Evolutionary conservation across 2,329 filamentous ascomycete genomes (phyloP).

Genomic region (Trichoderma simmonsii): DNA sequence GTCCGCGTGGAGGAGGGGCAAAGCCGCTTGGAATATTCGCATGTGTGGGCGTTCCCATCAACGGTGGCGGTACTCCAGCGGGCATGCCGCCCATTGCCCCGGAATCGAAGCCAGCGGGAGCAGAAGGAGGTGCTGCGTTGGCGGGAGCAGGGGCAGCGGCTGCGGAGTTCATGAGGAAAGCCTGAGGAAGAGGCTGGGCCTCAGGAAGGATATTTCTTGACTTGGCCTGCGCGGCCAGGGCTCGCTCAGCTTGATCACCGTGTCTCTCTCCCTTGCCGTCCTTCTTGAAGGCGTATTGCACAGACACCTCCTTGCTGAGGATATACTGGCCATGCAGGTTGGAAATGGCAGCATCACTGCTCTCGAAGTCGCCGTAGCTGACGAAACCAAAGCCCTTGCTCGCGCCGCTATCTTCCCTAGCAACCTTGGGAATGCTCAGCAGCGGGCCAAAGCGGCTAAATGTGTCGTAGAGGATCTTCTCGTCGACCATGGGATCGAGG

Average conservation of each 20-base stretch:
- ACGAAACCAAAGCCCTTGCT: slow-evolving; percentile 97
- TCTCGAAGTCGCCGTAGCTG: slow-evolving; percentile 88
- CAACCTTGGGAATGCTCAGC: slow-evolving; percentile 82
- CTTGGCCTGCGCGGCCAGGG: slow-evolving; percentile 87
- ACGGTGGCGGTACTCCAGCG: slow-evolving; percentile 26
- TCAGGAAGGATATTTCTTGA: slow-evolving; percentile 89
- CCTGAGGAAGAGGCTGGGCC: slow-evolving; percentile 70
- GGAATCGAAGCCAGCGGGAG: slow-evolving; percentile 36
- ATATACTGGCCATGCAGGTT: slow-evolving; percentile 97
- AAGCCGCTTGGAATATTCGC: slow-evolving; percentile 38
- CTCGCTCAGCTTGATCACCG: slow-evolving; percentile 88
- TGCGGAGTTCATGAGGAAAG: slow-evolving; percentile 52
- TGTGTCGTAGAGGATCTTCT: slow-evolving; percentile 91
- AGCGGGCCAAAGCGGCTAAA: slow-evolving; percentile 90
- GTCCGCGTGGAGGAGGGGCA: slow-evolving; percentile 35
- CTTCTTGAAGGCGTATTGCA: slow-evolving; percentile 99
- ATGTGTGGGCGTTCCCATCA: slow-evolving; percentile 30
- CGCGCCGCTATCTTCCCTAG: slow-evolving; percentile 81
- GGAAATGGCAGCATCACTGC: slow-evolving; percentile 83
- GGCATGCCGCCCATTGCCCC: slow-evolving; percentile 29
- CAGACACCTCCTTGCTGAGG: slow-evolving; percentile 92
- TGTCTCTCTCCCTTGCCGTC: slow-evolving; percentile 96
- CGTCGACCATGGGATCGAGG: slow-evolving; percentile 88
- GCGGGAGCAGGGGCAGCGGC: slow-evolving; percentile 28
- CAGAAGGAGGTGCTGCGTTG: slow-evolving; percentile 22